A percentile compares a stretch with the other conserved stretches of the same genome.
phyloP scores from a whole-genome alignment of 805 yeast species.

The Myxozyma geophila region DNA sequence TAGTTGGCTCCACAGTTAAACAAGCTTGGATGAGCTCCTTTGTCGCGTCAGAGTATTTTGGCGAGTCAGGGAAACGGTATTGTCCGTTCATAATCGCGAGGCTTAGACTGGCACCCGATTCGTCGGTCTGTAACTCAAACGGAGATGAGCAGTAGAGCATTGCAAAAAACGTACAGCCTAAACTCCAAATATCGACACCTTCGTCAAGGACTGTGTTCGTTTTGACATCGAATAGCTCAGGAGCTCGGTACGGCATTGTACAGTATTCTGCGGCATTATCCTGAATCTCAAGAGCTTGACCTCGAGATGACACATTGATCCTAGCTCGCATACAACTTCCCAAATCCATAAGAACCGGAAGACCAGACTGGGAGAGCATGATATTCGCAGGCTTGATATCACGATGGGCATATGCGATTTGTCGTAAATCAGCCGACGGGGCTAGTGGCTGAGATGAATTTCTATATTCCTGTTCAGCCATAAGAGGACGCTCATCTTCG shows the following conservation, averaged over 20 bases:
- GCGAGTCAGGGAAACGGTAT: conserved; percentile 59
- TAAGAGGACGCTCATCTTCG: conserved; percentile 45
- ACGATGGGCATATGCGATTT: conserved; percentile 77
- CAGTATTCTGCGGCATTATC: conserved; percentile 85
- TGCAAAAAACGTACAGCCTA: conserved; percentile 83
- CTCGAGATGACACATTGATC: conserved; percentile 58
- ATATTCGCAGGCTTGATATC: conserved; percentile 90
- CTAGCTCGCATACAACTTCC: conserved; percentile 78
- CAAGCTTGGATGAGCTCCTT: conserved; percentile 63
- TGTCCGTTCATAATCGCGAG: conserved; percentile 75
- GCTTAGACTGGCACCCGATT: conserved; percentile 79
- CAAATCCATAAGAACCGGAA: conserved; percentile 80
- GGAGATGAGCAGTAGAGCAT: conserved; percentile 82
- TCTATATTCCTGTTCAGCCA: conserved; percentile 43
- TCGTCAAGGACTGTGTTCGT: conserved; percentile 70
- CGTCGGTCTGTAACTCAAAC: conserved; percentile 79
- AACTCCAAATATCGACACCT: conserved; percentile 85
- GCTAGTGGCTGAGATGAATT: conserved; percentile 1
- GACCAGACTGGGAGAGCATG: conserved; percentile 73
- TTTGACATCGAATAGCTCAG: conserved; percentile 80
- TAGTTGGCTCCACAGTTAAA: conserved; percentile 61
- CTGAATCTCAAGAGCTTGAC: conserved; percentile 74
- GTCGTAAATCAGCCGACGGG: conserved; percentile 46
- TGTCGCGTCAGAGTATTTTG: conserved; percentile 60
- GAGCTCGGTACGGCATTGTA: conserved; percentile 86